Evolutionary conservation across 106 monocot species (phyloP).

Genomic region (Xerophyta viscosa): DNA sequence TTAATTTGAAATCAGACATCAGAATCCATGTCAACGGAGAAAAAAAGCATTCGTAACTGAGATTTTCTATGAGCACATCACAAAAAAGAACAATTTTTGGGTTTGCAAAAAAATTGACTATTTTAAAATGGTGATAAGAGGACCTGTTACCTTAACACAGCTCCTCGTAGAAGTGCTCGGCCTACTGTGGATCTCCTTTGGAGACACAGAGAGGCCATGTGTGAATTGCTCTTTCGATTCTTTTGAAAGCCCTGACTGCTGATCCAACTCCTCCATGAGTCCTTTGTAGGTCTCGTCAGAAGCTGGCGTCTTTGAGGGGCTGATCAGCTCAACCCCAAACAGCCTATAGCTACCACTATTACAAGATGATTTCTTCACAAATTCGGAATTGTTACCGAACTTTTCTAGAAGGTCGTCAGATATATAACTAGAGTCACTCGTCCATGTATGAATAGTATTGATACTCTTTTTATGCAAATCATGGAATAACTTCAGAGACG

Average conservation of each 20-base stretch:
- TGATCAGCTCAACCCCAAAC: constrained; percentile 43
- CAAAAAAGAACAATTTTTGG: background rate
- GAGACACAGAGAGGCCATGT: constrained; percentile 7
- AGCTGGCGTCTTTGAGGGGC: background rate
- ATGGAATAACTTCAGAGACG: constrained; percentile 13
- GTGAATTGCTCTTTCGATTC: constrained; percentile 21
- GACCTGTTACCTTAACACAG: constrained; percentile 50
- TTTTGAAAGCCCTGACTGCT: constrained; percentile 35
- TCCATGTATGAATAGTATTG: constrained; percentile 1
- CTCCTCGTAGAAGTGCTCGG: constrained; percentile 35
- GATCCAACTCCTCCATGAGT: constrained; percentile 29
- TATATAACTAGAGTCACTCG: background rate
- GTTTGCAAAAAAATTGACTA: background rate
- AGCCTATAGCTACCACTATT: constrained; percentile 15
- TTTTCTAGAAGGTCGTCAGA: constrained; percentile 12
- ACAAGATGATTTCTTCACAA: constrained; percentile 20
- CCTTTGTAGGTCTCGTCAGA: constrained; percentile 5
- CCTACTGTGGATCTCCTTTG: constrained; percentile 36
- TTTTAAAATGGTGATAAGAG: background rate
- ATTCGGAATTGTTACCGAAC: background rate
- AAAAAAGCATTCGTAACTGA: background rate
- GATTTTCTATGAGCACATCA: background rate
- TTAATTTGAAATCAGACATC: constrained; percentile 10
- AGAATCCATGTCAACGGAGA: background rate
- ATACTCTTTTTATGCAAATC: constrained; percentile 9